A percentile compares a stretch with the other conserved stretches of the same genome.
Evolutionary conservation across 768 basidiomycete genomes (phyloP).

Genomic region (Boletus speciosus): DNA sequence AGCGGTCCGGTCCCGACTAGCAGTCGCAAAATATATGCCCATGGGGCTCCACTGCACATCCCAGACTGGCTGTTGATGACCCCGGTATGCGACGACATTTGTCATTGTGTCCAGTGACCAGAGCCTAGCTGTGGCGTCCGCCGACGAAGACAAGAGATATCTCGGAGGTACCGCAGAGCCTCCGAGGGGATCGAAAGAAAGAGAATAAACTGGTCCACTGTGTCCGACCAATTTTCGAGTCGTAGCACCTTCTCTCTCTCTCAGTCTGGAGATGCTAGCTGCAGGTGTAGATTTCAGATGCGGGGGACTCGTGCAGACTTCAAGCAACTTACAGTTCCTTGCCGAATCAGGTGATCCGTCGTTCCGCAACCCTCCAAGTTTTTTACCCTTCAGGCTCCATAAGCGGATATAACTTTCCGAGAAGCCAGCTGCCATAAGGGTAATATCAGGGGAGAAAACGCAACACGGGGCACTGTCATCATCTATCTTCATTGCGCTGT

Average conservation of each 20-base stretch:
- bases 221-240: slow-evolving; percentile 97
- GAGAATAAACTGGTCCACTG: slow-evolving; percentile 92
- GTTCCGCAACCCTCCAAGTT: slow-evolving; percentile 69
- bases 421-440: slow-evolving; percentile 92
- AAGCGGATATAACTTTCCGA: slow-evolving; percentile 92
- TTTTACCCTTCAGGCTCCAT: slow-evolving; percentile 94
- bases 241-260: slow-evolving; percentile 73
- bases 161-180: slow-evolving; percentile 85
- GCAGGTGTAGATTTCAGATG: slow-evolving; percentile 1
- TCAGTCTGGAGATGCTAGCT: slow-evolving; percentile 59
- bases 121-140: slow-evolving; percentile 84
- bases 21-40: slow-evolving; percentile 98
- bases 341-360: slow-evolving; percentile 67
- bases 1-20: slow-evolving; percentile 90
- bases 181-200: slow-evolving; percentile 87
- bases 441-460: slow-evolving; percentile 86
- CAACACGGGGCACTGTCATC: slow-evolving; percentile 70
- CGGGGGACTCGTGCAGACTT: not conserved
- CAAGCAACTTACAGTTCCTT: slow-evolving; percentile 58
- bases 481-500: slow-evolving; percentile 9
- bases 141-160: slow-evolving; percentile 87
- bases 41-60: slow-evolving; percentile 98
- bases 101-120: slow-evolving; percentile 97
- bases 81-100: slow-evolving; percentile 90
- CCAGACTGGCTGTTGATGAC: slow-evolving; percentile 98